Evolutionary conservation across 352 stramenopile species (phyloP), one percentile per base, ranked within the genome.

Genomic region (Globisporangium paddicum): DNA sequence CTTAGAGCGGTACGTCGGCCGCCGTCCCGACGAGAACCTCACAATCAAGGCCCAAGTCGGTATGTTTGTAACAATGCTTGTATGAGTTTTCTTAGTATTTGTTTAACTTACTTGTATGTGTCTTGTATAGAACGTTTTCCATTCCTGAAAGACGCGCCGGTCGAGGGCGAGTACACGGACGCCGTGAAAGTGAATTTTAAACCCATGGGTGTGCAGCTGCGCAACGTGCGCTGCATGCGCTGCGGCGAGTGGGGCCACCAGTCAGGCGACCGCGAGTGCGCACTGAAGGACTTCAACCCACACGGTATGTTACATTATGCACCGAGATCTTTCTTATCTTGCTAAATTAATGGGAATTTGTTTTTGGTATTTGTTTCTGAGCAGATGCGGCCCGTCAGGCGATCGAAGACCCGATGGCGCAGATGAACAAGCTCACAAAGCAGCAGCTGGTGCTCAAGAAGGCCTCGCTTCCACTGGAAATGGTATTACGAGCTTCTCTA

Each of bases 101-200:
- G n/a, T n/a, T n/a, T n/a, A n/a, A n/a, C n/a, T n/a, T n/a, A n/a
- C n/a, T n/a, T n/a, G n/a, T n/a, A n/a, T n/a, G n/a, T n/a, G n/a
- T n/a, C n/a, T n/a, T 30, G 8, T 56, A 41, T 34, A 69, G 83
- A 96, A 62, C 84, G 88, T 13, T 96, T 96, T 30, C 86, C 88
- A 23, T 86, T 96, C n/a, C 70, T 96, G 5, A 94, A 95, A 60
- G 79, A 94, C 59, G 88, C 88, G 16, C 88, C 88, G 3, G 88
- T 96, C 18, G 83, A 95, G 58, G 85, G 87, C 42, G 79, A 79
- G 32, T 95, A 92, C 69, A 88, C 88, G 3, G 68, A 84, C 54
- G 79, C 77, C 0, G 86, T 95, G 38, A 82, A 82, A 35, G 86
- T 96, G 9, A 93, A 93, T 41, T 96, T 96, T 62, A 87, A 96